These are phyloP conservation scores for Tuber calosporum DNA, from an alignment of 495 filamentous ascomycete species.

Conservation along the genomic window DNA sequence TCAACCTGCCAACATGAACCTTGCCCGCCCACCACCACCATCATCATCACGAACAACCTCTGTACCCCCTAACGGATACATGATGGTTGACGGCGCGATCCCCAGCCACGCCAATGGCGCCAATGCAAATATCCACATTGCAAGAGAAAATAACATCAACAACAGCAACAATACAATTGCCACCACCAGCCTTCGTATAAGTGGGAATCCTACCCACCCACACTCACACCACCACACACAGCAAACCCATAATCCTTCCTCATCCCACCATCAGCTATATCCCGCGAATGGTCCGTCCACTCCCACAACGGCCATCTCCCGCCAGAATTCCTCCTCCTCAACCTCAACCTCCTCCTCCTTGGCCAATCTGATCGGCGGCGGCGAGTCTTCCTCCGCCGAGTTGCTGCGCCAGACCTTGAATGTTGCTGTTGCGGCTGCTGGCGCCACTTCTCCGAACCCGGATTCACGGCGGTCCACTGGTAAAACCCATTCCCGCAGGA, in stretches of 20 bases:
- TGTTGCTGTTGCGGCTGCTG: constrained; percentile 23
- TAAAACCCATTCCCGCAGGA: constrained; percentile 36
- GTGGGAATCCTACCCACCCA: not conserved
- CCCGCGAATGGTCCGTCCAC: constrained; percentile 33
- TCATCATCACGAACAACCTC: constrained; percentile 17
- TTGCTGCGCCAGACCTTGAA: constrained; percentile 39
- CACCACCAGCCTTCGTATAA: not conserved
- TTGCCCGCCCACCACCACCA: constrained; percentile 3
- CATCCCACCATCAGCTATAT: constrained; percentile 24
- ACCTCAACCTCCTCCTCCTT: constrained; percentile 37
- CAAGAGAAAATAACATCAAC: constrained; percentile 21
- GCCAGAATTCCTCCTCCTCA: constrained; percentile 39
- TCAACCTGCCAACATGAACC: constrained; percentile 9
- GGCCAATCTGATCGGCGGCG: constrained; percentile 31
- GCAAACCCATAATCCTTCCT: not conserved
- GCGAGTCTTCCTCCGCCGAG: constrained; percentile 36
- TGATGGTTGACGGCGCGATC: constrained; percentile 31
- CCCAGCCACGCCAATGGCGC: constrained; percentile 32
- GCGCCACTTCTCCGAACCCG: constrained; percentile 26
- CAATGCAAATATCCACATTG: constrained; percentile 8
- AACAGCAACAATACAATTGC: constrained; percentile 13
- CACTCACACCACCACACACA: not conserved
- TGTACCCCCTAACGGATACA: constrained; percentile 25
- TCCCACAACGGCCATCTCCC: constrained; percentile 38
- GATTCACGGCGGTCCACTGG: constrained; percentile 22